Evolutionary conservation across 257 asterid species (phyloP).

Genomic region (Primulina tabacum): DNA sequence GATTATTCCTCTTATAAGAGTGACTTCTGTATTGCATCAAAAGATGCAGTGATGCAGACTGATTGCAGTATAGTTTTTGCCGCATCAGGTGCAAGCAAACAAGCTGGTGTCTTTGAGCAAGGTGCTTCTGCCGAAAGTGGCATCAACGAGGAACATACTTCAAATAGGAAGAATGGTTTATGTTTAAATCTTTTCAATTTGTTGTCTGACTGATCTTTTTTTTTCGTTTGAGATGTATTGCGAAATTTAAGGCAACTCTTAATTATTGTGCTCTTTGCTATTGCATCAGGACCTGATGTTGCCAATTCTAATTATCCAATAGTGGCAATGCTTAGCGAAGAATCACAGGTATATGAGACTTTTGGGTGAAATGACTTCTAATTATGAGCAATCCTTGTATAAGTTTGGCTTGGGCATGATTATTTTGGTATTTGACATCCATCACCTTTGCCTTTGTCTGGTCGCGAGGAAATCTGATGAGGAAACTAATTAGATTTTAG

Average conservation of each 20-base stretch:
- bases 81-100: constrained; percentile 37
- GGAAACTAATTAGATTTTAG: constrained; percentile 2
- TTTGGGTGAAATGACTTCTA: constrained; percentile 18
- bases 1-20: constrained; percentile 30
- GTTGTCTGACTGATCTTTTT: constrained; percentile 1
- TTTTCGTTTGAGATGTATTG: constrained; percentile 24
- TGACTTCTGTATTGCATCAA: constrained; percentile 31
- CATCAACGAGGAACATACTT: constrained; percentile 34
- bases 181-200: constrained; percentile 19
- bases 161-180: constrained; percentile 35
- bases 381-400: not conserved
- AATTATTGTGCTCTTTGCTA: constrained; percentile 37
- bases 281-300: constrained; percentile 36
- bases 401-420: constrained; percentile 9
- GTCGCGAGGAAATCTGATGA: constrained; percentile 5
- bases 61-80: constrained; percentile 34
- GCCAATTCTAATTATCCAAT: constrained; percentile 33
- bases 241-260: constrained; percentile 22
- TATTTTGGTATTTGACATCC: constrained; percentile 11
- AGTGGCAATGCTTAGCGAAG: constrained; percentile 34
- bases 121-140: constrained; percentile 34
- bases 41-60: constrained; percentile 34
- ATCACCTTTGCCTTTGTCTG: not conserved
- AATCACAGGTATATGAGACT: constrained; percentile 51
- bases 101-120: constrained; percentile 37